Base-by-base conservation (phyloP, 768 basidiomycete genomes). In the Auricularia sp. region DNA sequence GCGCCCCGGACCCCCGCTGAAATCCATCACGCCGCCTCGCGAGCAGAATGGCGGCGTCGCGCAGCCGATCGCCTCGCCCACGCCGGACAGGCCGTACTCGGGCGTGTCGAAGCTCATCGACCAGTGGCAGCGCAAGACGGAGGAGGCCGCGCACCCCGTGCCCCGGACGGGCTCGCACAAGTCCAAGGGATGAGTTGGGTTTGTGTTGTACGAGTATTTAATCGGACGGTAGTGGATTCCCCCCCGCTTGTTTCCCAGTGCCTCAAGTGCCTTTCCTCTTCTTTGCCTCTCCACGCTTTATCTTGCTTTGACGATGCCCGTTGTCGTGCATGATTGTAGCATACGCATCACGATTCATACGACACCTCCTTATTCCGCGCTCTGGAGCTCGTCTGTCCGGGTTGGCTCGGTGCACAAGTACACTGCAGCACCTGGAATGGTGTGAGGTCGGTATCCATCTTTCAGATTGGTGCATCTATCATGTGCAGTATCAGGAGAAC, bases 71-170 rank as follows among this genome's bases (percentile, higher is more conserved):
- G 21, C 65, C 14, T 79, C 88, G 14, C 78, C 88, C 4, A 87
- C 88, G 8, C 88, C 89, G 7, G 91, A 93, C 71, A 80, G 81
- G 63, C 87, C 88, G 36, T 93, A 87, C 73, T 86, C 85, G 70
- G 91, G 91, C 43, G 91, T 93, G 54, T 87, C 90, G 35, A 89
- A 82, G 75, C 78, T 93, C 42, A 93, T 93, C 67, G 89, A 91
- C 71, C 84, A 92, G 71, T 93, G 91, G 91, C 90, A 93, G 73
- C 84, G 83, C 65, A 92, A 88, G 75, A 84, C 87, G 42, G 85
- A 82, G 18, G 87, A 87, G 67, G 75, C 76, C 21, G 84, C 83
- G 43, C 70, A 74, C 10, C 16, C 23, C 18, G 14, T 18, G 7
- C n/a, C 61, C 11, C 53, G 63, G 36, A 39, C 64, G 34, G n/a